Evolutionary conservation across 139 green algal genomes (phyloP).

Genomic region (Tetradesmus obliquus): DNA sequence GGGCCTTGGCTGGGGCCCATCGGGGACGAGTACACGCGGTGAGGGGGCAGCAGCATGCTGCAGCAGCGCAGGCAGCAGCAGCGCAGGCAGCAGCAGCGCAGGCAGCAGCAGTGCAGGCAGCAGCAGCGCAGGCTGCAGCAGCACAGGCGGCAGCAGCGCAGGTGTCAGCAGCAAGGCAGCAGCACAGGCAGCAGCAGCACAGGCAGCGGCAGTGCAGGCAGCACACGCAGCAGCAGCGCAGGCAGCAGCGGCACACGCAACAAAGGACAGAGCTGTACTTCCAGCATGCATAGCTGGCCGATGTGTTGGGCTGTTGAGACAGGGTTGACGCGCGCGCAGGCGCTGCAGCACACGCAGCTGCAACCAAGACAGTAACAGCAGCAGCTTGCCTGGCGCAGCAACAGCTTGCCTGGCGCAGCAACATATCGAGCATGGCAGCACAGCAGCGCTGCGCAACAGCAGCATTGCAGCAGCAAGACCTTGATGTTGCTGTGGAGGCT

Average conservation of each 20-base stretch:
- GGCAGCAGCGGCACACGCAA: neutral
- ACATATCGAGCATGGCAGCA: too few species aligned
- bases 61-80: neutral
- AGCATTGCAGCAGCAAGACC: neutral
- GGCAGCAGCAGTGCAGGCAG: neutral
- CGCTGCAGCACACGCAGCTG: neutral
- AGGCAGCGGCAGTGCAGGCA: neutral
- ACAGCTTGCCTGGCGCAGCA: too few species aligned
- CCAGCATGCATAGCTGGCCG: neutral
- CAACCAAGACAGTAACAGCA: too few species aligned
- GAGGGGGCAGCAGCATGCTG: neutral
- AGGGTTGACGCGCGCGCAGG: too few species aligned
- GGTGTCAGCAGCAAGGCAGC: too few species aligned
- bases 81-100: neutral
- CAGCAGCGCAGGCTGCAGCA: neutral
- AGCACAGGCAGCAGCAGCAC: neutral
- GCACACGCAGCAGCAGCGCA: neutral
- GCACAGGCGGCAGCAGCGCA: neutral
- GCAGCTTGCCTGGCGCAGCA: too few species aligned
- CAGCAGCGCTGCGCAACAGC: neutral
- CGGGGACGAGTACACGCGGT: conserved; percentile 33
- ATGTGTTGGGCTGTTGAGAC: too few species aligned
- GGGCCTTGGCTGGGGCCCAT: conserved; percentile 59
- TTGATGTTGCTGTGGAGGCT: too few species aligned
- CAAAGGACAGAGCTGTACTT: too few species aligned